Evolutionary conservation across 768 basidiomycete species (phyloP).

Genomic region (Trametes cinnabarina): DNA sequence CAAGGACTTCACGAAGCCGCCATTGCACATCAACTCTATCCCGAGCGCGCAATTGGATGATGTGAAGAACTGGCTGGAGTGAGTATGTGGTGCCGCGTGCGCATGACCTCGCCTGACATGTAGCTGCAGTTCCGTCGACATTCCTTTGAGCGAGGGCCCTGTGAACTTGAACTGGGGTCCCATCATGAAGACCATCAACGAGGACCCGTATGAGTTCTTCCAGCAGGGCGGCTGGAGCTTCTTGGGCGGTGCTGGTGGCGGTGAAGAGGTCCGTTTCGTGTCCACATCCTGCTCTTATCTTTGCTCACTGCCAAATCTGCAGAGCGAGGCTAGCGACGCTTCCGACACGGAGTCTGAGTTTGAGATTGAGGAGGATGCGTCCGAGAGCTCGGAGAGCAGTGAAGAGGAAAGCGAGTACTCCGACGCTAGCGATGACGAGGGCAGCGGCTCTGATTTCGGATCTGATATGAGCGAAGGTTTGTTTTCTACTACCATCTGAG

Average conservation of each 20-base stretch:
- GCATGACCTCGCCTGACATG: background rate
- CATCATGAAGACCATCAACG: slow-evolving; percentile 99
- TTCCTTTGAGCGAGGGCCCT: slow-evolving; percentile 91
- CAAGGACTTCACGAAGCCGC: slow-evolving; percentile 90
- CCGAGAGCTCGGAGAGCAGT: slow-evolving; percentile 41
- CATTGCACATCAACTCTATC: slow-evolving; percentile 96
- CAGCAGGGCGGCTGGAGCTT: slow-evolving; percentile 94
- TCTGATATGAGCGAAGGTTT: slow-evolving; percentile 60
- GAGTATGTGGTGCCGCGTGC: slow-evolving; percentile 34
- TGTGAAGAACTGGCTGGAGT: slow-evolving; percentile 99
- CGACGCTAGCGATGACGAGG: slow-evolving; percentile 55
- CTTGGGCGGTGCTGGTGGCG: slow-evolving; percentile 67
- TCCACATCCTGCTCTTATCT: background rate
- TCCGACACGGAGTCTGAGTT: slow-evolving; percentile 70
- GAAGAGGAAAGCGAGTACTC: slow-evolving; percentile 54
- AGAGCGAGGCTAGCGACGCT: slow-evolving; percentile 61
- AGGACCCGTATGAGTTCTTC: slow-evolving; percentile 94
- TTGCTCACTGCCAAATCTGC: slow-evolving; percentile 22
- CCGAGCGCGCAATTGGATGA: slow-evolving; percentile 88
- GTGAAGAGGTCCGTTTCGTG: slow-evolving; percentile 54
- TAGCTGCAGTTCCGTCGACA: slow-evolving; percentile 84
- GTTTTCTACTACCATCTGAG: slow-evolving; percentile 2
- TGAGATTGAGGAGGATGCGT: slow-evolving; percentile 46
- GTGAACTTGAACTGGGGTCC: slow-evolving; percentile 98
- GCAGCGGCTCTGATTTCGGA: slow-evolving; percentile 64